Base-by-base conservation (phyloP, 2,329 filamentous ascomycete species). In the Colletotrichum sp. region DNA sequence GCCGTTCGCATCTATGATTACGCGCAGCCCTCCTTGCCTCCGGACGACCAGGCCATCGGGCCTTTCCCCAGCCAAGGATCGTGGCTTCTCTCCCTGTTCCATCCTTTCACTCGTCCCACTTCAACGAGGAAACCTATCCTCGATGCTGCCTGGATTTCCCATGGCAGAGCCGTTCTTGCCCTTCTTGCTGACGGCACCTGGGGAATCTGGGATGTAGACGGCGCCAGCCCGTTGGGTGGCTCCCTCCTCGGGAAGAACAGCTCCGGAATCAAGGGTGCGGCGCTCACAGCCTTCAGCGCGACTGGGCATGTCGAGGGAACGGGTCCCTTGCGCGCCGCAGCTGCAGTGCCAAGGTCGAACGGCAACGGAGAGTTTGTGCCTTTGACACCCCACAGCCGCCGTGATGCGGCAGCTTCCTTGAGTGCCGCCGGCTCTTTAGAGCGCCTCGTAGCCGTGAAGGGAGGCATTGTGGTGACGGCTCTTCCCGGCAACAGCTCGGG, bases 171-270 rank as follows among this genome's bases (percentile, higher is more conserved):
- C 7, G 83, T 93, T 33, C 82, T 93, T 54, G 85, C 86, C 1
- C 83, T 93, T 4, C 83, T 93, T 5, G 88, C 89, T 1, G 91
- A 93, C 76, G 91, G 91, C 8, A 90, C 91, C 79, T 93, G 91
- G 91, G 91, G 90, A 16, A 89, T 93, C 38, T 93, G 91, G 91
- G 91, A 93, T 77, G 86, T 93, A 58, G 90, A 92, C 75, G 89
- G 90, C 9, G 86, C 86, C 34, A 88, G 88, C 51, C 88, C 90
- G 3, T 80, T 86, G 43, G 80, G 85, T 62, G 80, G 86, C 72
- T 80, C 85, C 1, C 80, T 90, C 6, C 86, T 90, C 29, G 87
- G 84, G 54, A 89, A 87, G 76, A 82, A 89, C 36, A 86, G 86
- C 70, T 82, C 86, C 63, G 89, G 89, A 8, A 85, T 91, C 38